phyloP scores from a whole-genome alignment of 768 basidiomycete genomes.

The Macrocybe gigantea region DNA sequence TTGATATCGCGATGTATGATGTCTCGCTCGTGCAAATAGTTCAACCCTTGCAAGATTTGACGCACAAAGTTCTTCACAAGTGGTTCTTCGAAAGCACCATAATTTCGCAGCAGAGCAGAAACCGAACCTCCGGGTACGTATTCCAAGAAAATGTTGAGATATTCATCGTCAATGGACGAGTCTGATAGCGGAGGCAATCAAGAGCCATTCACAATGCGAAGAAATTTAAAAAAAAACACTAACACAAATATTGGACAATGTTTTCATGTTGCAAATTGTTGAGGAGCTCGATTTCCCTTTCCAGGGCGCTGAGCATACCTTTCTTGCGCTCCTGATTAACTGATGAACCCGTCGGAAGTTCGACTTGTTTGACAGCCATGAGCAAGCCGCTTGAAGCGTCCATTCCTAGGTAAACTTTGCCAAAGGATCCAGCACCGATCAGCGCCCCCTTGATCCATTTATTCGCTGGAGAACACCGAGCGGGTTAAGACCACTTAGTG shows the following conservation, averaged over 20 bases:
- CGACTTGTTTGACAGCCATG: conserved; percentile 98
- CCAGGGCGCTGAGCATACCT: conserved; percentile 86
- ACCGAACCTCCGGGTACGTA: conserved; percentile 97
- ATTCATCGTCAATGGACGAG: conserved; percentile 87
- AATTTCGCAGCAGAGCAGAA: conserved; percentile 80
- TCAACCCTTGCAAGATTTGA: conserved; percentile 84
- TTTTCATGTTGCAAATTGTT: conserved; percentile 92
- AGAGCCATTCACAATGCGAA: background rate
- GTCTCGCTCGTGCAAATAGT: conserved; percentile 87
- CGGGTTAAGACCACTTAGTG: background rate
- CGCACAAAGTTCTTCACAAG: conserved; percentile 90
- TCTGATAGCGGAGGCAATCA: conserved; percentile 41
- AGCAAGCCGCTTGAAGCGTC: conserved; percentile 84
- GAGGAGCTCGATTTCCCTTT: conserved; percentile 90
- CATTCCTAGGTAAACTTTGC: conserved; percentile 94
- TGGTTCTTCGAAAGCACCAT: conserved; percentile 91
- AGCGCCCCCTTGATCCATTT: conserved; percentile 98
- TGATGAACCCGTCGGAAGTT: conserved; percentile 76
- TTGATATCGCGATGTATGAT: conserved; percentile 99
- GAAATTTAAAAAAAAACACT: conserved; percentile 20
- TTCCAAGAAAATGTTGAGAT: conserved; percentile 94
- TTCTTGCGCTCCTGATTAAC: conserved; percentile 91
- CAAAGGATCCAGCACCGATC: conserved; percentile 92
- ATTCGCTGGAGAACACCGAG: conserved; percentile 43
- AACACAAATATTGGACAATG: conserved; percentile 97